Percentiles rank a stretch among this genome's conserved stretches.
phyloP scores from a whole-genome alignment of 2,329 filamentous ascomycete genomes.

The Hypoxylon sp. region DNA sequence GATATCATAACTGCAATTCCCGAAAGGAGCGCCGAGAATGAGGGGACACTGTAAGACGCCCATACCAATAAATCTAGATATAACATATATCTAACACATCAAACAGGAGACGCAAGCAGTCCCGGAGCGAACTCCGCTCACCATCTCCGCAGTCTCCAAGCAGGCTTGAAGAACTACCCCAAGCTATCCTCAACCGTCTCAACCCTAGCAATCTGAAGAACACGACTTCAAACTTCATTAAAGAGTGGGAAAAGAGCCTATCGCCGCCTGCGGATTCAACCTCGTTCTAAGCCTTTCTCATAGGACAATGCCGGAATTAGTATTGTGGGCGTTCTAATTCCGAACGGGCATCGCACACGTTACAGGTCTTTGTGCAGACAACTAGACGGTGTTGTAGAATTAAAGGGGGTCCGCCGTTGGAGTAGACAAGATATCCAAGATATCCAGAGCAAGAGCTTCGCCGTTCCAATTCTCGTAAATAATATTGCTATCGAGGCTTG shows the following conservation, averaged over 20 bases:
- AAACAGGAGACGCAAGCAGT: conserved; percentile 52
- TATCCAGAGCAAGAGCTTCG: conserved; percentile 8
- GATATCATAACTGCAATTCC: conserved; percentile 63
- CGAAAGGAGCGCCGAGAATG: conserved; percentile 64
- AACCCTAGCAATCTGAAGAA: conserved; percentile 83
- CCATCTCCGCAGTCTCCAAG: conserved; percentile 55
- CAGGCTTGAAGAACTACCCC: conserved; percentile 71
- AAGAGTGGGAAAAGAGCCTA: conserved; percentile 89
- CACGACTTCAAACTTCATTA: conserved; percentile 88
- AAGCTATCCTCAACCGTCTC: conserved; percentile 79
- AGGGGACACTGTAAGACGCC: conserved; percentile 64
- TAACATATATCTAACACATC: conserved; percentile 48
- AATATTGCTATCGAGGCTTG: conserved; percentile 10
- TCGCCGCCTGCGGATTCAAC: conserved; percentile 63
- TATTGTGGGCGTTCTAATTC: conserved; percentile 15
- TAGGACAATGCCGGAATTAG: conserved; percentile 17
- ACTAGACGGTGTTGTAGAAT: conserved; percentile 5
- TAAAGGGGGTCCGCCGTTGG: conserved; percentile 2
- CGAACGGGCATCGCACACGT: not conserved
- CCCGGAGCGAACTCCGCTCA: conserved; percentile 48
- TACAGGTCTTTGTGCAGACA: conserved; percentile 15
- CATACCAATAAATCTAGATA: conserved; percentile 19
- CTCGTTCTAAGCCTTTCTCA: conserved; percentile 37
- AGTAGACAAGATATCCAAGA: conserved; percentile 9
- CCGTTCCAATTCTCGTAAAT: conserved; percentile 2